phyloP scores from a whole-genome alignment of 1,139 yeast species.

The Tardiomyces digboiensis region DNA sequence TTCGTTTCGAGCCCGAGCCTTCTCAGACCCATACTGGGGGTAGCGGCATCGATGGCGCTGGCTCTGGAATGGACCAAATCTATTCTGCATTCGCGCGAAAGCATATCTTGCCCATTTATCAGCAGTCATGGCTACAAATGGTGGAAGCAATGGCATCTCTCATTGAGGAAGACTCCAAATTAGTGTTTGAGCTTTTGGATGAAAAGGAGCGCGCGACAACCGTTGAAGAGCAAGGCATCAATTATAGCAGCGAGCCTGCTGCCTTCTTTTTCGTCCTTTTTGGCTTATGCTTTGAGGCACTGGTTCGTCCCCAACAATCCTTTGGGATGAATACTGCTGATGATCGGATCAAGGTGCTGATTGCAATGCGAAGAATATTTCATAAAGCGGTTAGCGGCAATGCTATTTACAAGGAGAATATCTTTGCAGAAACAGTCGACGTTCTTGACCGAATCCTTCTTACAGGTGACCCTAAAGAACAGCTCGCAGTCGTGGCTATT shows the following conservation, averaged over 20 bases:
- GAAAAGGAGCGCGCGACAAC: conserved; percentile 18
- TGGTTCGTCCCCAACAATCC: conserved; percentile 34
- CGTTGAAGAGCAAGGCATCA: conserved; percentile 9
- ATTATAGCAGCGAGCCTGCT: conserved; percentile 45
- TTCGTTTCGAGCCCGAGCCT: conserved; percentile 50
- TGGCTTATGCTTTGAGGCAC: conserved; percentile 75
- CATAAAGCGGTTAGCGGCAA: conserved; percentile 49
- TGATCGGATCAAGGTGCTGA: conserved; percentile 35
- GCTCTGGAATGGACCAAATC: conserved; percentile 19
- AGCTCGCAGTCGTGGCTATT: conserved; percentile 45
- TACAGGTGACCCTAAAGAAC: conserved; percentile 47
- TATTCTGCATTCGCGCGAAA: conserved; percentile 22
- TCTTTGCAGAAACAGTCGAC: conserved; percentile 70
- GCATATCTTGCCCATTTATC: conserved; percentile 40
- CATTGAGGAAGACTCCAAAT: conserved; percentile 40
- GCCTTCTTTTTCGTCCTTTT: conserved; percentile 75
- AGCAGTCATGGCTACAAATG: conserved; percentile 68
- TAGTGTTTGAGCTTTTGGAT: conserved; percentile 36
- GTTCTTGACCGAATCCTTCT: conserved; percentile 64
- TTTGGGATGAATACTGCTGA: conserved; percentile 8
- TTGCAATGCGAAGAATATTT: conserved; percentile 48
- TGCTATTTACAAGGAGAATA: conserved; percentile 53
- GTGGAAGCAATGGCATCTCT: conserved; percentile 68
- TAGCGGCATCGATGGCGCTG: conserved; percentile 1
- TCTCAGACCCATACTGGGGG: conserved; percentile 17